Base-by-base conservation (phyloP, 345 rosid species). In the Euphorbia lathyris region DNA sequence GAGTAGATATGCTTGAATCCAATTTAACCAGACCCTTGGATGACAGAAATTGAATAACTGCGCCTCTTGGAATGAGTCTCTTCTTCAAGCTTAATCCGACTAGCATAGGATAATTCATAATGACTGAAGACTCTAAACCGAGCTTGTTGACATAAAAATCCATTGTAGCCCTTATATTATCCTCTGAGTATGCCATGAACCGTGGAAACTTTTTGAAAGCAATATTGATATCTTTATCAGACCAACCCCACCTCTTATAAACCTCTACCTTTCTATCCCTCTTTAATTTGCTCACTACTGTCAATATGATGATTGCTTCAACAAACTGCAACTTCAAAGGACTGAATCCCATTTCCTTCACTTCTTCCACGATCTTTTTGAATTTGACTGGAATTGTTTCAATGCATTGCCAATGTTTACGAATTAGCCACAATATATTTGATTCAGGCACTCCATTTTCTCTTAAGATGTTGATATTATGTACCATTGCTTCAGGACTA, bases 261-360 rank as follows among this genome's bases (percentile, higher is more conserved):
- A 72, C 79, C 74, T 83, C 78, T 42, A 73, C 60, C 6, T 80
- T 74, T 30, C 72, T 65, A 10, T 79, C 84, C 87, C 86, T 76
- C 23, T 50, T 83, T 7, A 79, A 73, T 53, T 72, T 75, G 23
- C 65, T 86, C 64, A 74, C 70, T 22, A 78, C 78, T 0, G 77
- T 65, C 7, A 79, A 65, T 0, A 81, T 78, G 7, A 58, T 76
- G 1, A 87, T 64, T 1, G 92, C 90, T 22, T 67, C 1, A 32
- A 80, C 83, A 81, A 34, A 34, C 3, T 2, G 38, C 38, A 34
- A 34, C 90, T 22, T 67, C 1, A 32, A 80, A 83, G 81, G 43
- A 40, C 6, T 40, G 43, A 40, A 40, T 40, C 43, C 43, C 43
- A 40, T 86, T 65, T 77, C 74, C 55, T 45, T 64, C 11, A 79